phyloP scores from a whole-genome alignment of 2,329 filamentous ascomycete species.

The Penicillium sp. region DNA sequence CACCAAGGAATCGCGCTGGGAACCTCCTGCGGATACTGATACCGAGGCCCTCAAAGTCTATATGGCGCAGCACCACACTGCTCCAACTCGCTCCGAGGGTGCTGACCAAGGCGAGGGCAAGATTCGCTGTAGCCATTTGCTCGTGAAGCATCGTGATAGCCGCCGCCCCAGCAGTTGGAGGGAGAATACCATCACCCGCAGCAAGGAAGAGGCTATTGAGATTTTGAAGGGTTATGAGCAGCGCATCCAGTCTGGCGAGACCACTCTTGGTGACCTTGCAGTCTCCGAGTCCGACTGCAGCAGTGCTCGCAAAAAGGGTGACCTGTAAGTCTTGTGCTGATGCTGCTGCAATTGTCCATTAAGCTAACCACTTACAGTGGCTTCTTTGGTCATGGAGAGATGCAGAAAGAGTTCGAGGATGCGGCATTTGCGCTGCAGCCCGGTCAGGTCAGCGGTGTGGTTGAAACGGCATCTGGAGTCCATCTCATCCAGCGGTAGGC shows the following conservation, averaged over 20 bases:
- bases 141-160: slow-evolving; percentile 89
- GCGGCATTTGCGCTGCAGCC: slow-evolving; percentile 85
- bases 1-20: slow-evolving; percentile 90
- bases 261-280: slow-evolving; percentile 74
- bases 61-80: slow-evolving; percentile 80
- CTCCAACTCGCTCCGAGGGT: slow-evolving; percentile 30
- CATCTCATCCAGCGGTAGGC: slow-evolving; percentile 90
- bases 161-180: slow-evolving; percentile 89
- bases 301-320: slow-evolving; percentile 87
- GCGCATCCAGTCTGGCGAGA: slow-evolving; percentile 66
- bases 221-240: slow-evolving; percentile 72
- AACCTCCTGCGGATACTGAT: slow-evolving; percentile 81
- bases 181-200: slow-evolving; percentile 79
- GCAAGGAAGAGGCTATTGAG: slow-evolving; percentile 75
- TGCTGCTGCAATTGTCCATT: neutral
- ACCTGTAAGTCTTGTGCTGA: slow-evolving; percentile 56
- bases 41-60: slow-evolving; percentile 88
- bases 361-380: slow-evolving; percentile 50
- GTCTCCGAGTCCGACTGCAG: slow-evolving; percentile 90
- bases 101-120: slow-evolving; percentile 61
- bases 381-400: slow-evolving; percentile 89
- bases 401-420: slow-evolving; percentile 99
- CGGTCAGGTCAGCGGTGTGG: slow-evolving; percentile 77
- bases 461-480: slow-evolving; percentile 88
- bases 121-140: slow-evolving; percentile 85